Evolutionary conservation across 257 asterid genomes (phyloP).

Genomic region (Nicotiana tomentosiformis): DNA sequence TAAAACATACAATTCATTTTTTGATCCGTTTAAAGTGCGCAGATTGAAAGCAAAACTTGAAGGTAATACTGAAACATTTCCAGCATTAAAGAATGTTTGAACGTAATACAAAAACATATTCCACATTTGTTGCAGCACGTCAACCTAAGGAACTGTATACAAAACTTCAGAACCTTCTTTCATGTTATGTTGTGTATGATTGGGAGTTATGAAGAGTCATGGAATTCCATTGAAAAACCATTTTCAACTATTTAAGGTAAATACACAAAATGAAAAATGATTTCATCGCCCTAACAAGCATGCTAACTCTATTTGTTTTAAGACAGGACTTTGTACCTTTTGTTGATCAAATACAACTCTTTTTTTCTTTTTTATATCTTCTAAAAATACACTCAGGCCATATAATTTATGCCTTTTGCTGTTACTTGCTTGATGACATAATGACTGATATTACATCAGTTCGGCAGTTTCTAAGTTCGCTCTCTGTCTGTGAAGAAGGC

Average conservation of each 20-base stretch:
- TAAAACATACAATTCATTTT: too few species aligned
- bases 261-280: neutral
- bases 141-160: too few species aligned
- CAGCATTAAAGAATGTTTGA: too few species aligned
- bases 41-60: too few species aligned
- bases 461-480: constrained; percentile 65
- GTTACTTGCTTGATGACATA: constrained; percentile 9
- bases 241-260: neutral
- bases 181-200: too few species aligned
- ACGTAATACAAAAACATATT: too few species aligned
- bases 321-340: neutral
- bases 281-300: neutral
- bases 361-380: neutral
- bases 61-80: too few species aligned
- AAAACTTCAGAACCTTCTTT: too few species aligned
- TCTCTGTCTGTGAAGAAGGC: constrained; percentile 57
- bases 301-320: neutral
- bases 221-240: neutral
- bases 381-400: neutral
- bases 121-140: too few species aligned
- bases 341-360: neutral
- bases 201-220: too few species aligned
- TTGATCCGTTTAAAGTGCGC: too few species aligned
- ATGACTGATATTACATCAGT: neutral
- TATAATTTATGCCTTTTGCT: constrained; percentile 13